Evolutionary conservation across 108 stramenopile genomes (phyloP), one percentile per base, ranked within the genome.

Genomic region (Pinguiococcus pyrenoidosus): DNA sequence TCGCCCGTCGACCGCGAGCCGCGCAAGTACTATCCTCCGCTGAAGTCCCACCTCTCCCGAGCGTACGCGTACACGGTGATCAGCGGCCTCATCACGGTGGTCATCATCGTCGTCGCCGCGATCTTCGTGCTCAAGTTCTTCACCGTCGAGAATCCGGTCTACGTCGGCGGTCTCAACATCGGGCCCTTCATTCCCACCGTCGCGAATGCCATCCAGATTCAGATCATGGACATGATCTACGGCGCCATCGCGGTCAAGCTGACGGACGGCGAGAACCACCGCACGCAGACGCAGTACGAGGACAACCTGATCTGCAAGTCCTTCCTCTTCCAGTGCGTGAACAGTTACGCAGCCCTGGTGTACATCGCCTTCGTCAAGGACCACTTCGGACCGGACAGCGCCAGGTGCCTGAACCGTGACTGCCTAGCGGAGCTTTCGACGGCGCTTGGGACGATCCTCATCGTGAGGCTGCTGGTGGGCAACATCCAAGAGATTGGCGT

Each of bases 301-400:
- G 85, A 89, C 33, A 62, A 77, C 52, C 68, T 92, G 64, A 94
- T 97, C 50, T 81, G 87, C 68, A 98, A 98, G 69, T 90, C 92
- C 3, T 89, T 98, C 64, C 71, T 86, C 41, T 98, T 98, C 60
- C 84, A 89, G 28, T 95, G 95, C 46, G 88, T 93, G 12, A 90
- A 89, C 74, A 87, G 88, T 56, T 95, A 92, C 71, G 85, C 89
- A 2, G 82, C 86, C 13, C 73, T 93, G 12, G 89, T 88, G 56
- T 98, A 93, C 71, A 92, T 93, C 52, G 82, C 87, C 25, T 94
- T 85, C 48, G 49, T 83, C 44, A 61, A 68, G 42, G 51, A 41
- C 13, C 17, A 26, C 10, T 22, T 64, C 22, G 40, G 48, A 1
- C 28, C 34, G 21, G 23, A 18, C 43, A 22, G 16, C 14, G 37